Base-by-base conservation (phyloP, 345 rosid genomes). In the Ceriops decandra region DNA sequence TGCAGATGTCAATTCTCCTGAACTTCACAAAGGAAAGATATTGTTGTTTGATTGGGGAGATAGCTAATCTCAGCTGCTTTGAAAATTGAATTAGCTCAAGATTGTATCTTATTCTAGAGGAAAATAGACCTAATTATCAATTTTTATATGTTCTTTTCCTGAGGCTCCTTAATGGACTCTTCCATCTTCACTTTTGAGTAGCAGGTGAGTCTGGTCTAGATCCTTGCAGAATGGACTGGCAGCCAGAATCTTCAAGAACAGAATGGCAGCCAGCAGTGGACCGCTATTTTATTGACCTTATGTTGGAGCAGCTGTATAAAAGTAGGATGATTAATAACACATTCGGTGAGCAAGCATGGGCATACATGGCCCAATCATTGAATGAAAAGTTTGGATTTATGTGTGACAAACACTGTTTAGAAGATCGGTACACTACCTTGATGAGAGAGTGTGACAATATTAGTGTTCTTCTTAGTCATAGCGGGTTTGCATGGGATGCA, bases 201-300 rank as follows among this genome's bases (percentile, higher is more conserved):
- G 82, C 78, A 80, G 88, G 71, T 42, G 74, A 74, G n/a, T 42
- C 70, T 9, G 63, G 66, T 57, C 49, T 70, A 2, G 73, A 74
- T 68, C 76, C 85, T 66, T 72, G 70, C 35, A 72, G 63, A 69
- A 69, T 73, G 57, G 83, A 78, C 38, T 92, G 98, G 96, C 82
- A 86, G 42, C 78, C 69, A 22, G 69, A 56, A 11, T 27, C 59
- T 56, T 56, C 59, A 56, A 73, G 60, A 68, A 65, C 74, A 62
- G 82, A 78, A 46, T 92, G 98, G 96, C 82, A 87, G 35, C 80
- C 68, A 22, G 70, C 70, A 65, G 81, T 86, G 93, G 92, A 88
- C 69, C 70, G 57, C 0, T 74, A 70, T 75, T 81, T 90, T 68
- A 66, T 88, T 42, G 85, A 82, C 75, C 85, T 87, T 61, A 74